Evolutionary conservation across 2,329 filamentous ascomycete species (phyloP).

Genomic region (Colletotrichum gigasporum): DNA sequence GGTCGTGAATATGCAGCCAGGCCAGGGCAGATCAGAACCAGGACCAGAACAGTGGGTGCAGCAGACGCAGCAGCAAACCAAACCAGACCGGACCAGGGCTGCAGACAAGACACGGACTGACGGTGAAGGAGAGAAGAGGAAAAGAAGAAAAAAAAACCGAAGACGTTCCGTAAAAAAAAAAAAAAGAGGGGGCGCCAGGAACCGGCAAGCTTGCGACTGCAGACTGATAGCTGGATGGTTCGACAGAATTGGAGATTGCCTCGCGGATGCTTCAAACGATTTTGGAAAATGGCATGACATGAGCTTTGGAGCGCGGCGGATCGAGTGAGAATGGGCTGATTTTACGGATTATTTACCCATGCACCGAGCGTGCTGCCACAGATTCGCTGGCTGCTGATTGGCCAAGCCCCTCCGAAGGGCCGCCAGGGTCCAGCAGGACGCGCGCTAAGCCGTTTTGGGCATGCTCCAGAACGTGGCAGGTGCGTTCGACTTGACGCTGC

Average conservation of each 20-base stretch:
- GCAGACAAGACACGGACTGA: conserved; percentile 12
- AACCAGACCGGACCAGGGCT: conserved; percentile 1
- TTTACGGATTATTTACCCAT: conserved; percentile 30
- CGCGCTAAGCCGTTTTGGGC: conserved; percentile 15
- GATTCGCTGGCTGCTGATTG: conserved; percentile 19
- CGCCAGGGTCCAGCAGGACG: conserved; percentile 15
- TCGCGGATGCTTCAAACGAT: conserved; percentile 30
- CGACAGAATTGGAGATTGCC: conserved; percentile 29
- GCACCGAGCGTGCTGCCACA: conserved; percentile 21
- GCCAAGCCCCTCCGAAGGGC: conserved; percentile 2
- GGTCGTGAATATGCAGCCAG: conserved; percentile 28
- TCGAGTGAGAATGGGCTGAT: conserved; percentile 33
- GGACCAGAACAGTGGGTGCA: conserved; percentile 25
- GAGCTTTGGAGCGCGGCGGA: conserved; percentile 29
- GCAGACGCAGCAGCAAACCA: conserved; percentile 16
- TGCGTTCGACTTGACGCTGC: conserved; percentile 21
- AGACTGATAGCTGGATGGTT: conserved; percentile 25
- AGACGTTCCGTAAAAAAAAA: background rate
- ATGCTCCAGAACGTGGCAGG: conserved; percentile 30
- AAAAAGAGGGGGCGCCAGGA: conserved; percentile 1
- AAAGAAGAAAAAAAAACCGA: conserved; percentile 1
- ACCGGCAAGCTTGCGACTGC: conserved; percentile 27
- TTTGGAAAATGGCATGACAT: conserved; percentile 32
- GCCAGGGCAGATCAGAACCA: conserved; percentile 26
- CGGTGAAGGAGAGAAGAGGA: conserved; percentile 21